Evolutionary conservation across 306 rosid genomes (phyloP), one percentile per base, ranked within the genome.

Genomic region (Acacia acuminata): DNA sequence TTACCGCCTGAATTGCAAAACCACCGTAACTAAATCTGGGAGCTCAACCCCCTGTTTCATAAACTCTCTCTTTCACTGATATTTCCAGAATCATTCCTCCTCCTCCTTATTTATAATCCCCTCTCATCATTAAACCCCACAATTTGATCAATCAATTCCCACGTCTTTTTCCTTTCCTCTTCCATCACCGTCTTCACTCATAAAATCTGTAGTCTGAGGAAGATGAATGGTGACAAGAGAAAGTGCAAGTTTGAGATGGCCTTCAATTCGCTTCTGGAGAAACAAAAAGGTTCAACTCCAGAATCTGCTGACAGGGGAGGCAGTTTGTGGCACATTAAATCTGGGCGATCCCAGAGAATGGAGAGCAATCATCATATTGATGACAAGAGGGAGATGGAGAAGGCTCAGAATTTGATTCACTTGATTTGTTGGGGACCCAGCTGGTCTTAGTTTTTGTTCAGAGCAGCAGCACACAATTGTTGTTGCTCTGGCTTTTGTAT

Each of bases 11-110:
- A 25, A 53, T 85, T 53, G 3, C 43, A 87, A 83, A 83, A 80
- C 88, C 87, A 73, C 71, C 15, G 75, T 83, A 47, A 51, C 44
- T 24, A 82, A 87, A 84, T 77, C 90, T 86, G 80, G 90, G 90
- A 86, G 88, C 88, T 63, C 63, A 74, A 71, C 73, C 84, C n/a
- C 73, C 67, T 38, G 84, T 87, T 81, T 75, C 68, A 8, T 53
- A 53, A 53, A 61, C 64, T 42, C 66, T 78, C 75, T 38, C 60
- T 76, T 43, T 43, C 72, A 10, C 10, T 11, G 61, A 78, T 48
- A 65, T 44, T 45, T 77, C 77, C 17, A 77, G 80, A 72, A 38
- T 38, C 42, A 12, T 25, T 4, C 45, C 43, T 60, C 36, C 36
- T 25, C 67, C 8, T 24, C 22, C 32, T n/a, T 42, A 32, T 45